These are phyloP conservation scores for Lolium perenne DNA, from an alignment of 176 grass and related monocot species.

Conservation along the genomic window DNA sequence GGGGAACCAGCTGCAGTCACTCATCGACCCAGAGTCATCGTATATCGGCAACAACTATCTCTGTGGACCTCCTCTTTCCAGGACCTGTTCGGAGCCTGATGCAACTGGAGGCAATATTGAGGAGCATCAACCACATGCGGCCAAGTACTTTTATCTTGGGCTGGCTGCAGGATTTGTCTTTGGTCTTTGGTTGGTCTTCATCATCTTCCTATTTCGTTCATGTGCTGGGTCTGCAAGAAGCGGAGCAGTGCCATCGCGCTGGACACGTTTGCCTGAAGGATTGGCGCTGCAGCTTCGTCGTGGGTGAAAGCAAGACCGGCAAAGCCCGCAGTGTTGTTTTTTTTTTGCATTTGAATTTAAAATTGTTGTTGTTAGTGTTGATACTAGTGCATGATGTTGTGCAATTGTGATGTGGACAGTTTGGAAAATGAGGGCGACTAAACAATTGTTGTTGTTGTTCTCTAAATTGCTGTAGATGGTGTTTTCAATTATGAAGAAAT, in stretches of 20 bases:
- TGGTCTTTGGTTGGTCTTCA: slow-evolving; percentile 38
- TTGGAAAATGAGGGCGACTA: background rate
- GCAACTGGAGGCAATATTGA: background rate
- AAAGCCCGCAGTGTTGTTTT: background rate
- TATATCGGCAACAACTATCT: slow-evolving; percentile 45
- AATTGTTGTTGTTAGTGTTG: background rate
- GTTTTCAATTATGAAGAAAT: background rate
- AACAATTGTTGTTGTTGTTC: background rate
- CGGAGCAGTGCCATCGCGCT: background rate
- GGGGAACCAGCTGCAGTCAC: slow-evolving; percentile 20
- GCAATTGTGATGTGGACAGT: background rate
- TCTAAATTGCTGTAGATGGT: background rate
- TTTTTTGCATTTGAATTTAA: background rate
- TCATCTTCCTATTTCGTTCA: slow-evolving; percentile 2
- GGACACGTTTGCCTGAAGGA: background rate
- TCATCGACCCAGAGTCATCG: background rate
- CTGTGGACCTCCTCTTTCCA: slow-evolving; percentile 36
- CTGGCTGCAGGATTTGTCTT: slow-evolving; percentile 35
- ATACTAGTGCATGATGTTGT: background rate
- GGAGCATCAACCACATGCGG: background rate
- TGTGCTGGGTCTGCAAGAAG: background rate
- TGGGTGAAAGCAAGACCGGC: slow-evolving; percentile 5
- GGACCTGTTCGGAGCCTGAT: slow-evolving; percentile 3
- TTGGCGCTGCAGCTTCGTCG: background rate
- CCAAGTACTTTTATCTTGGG: background rate